Percentiles rank a stretch among this genome's conserved stretches.
These are phyloP conservation scores for Didymella segeticola DNA, from an alignment of 2,329 filamentous ascomycete genomes.

Conservation along the genomic window DNA sequence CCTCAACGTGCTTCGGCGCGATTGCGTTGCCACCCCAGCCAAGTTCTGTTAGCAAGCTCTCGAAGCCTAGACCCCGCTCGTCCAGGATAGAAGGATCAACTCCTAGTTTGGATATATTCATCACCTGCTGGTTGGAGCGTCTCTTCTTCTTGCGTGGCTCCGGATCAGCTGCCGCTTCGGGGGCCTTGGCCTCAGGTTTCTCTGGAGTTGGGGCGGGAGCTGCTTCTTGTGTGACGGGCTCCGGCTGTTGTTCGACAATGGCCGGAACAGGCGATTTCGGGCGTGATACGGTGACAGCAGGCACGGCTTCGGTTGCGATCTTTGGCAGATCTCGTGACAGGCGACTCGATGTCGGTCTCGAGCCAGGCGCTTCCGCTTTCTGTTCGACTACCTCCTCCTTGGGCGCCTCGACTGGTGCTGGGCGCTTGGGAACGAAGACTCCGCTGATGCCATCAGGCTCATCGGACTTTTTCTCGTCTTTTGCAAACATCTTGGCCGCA, in stretches of 20 bases:
- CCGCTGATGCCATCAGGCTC: conserved; percentile 89
- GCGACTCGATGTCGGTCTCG: conserved; percentile 32
- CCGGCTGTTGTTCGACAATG: conserved; percentile 22
- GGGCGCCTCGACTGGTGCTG: conserved; percentile 33
- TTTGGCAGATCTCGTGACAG: conserved; percentile 38
- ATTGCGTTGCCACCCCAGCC: conserved; percentile 85
- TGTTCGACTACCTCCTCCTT: conserved; percentile 36
- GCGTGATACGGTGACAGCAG: conserved; percentile 45
- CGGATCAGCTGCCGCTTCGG: conserved; percentile 31
- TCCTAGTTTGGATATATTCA: conserved; percentile 78
- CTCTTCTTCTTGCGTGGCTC: conserved; percentile 66
- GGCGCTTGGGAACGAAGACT: conserved; percentile 75
- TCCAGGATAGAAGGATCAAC: conserved; percentile 80
- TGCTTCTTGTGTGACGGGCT: conserved; percentile 23
- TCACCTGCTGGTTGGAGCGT: conserved; percentile 75
- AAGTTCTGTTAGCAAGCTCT: conserved; percentile 82
- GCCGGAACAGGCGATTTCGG: conserved; percentile 33
- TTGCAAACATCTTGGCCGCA: conserved; percentile 75
- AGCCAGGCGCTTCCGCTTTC: conserved; percentile 31
- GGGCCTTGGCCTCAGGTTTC: conserved; percentile 19
- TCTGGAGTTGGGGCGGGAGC: conserved; percentile 50
- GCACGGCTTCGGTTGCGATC: conserved; percentile 43
- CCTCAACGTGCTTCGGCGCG: conserved; percentile 76
- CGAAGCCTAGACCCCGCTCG: conserved; percentile 78
- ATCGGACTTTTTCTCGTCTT: conserved; percentile 62